Percentiles rank a stretch among this genome's conserved stretches.
Evolutionary conservation across 495 filamentous ascomycete genomes (phyloP).

Genomic region (Trichocladium antarcticum): DNA sequence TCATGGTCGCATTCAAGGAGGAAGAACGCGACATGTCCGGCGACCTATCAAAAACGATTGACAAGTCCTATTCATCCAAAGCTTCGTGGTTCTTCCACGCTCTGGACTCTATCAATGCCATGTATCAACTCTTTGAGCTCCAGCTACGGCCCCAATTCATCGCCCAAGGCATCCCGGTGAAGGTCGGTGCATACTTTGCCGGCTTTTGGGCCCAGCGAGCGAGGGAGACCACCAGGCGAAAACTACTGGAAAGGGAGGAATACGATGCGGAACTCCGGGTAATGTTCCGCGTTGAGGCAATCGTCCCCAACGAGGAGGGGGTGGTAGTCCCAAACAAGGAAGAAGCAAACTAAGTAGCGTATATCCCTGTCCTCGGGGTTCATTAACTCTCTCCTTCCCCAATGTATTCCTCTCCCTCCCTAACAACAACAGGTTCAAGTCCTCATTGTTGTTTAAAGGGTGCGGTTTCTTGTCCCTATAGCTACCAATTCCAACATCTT

Average conservation of each 20-base stretch:
- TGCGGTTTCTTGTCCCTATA: too few species aligned
- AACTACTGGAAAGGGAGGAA: not conserved
- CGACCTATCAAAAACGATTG: not conserved
- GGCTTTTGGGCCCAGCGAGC: not conserved
- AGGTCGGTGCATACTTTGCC: not conserved
- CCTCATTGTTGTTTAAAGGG: too few species aligned
- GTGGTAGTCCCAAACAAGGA: not conserved
- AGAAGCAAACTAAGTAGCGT: not conserved
- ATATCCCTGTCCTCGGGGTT: constrained; percentile 2
- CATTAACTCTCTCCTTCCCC: not conserved
- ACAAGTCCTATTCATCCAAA: not conserved
- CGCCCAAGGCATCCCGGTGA: not conserved
- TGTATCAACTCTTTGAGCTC: not conserved
- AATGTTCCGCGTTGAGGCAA: not conserved
- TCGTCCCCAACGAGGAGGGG: not conserved
- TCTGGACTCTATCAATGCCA: not conserved
- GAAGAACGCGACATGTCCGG: not conserved
- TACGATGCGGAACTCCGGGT: not conserved
- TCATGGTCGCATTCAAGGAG: not conserved
- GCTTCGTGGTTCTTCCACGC: not conserved
- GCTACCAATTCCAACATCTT: too few species aligned
- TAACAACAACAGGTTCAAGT: too few species aligned
- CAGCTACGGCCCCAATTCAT: not conserved
- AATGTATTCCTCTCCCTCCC: not conserved
- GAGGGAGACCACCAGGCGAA: not conserved